These are phyloP conservation scores for Pythium periplocum DNA, from an alignment of 352 stramenopile species.

Conservation along the genomic window DNA sequence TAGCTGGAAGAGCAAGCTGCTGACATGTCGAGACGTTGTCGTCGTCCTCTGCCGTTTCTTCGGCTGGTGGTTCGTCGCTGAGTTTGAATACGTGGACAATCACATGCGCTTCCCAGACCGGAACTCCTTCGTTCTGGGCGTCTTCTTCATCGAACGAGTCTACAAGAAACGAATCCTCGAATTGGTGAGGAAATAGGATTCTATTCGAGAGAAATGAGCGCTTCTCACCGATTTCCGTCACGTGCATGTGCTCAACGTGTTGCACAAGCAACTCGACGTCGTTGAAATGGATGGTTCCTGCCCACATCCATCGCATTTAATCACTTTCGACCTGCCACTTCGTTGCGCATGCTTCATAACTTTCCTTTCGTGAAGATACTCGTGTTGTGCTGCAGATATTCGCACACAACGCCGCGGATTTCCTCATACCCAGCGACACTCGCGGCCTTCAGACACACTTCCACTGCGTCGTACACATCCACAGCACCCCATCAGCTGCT, in stretches of 20 bases:
- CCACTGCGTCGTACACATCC: conserved; percentile 27
- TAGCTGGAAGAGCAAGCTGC: conserved; percentile 63
- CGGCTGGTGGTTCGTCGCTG: conserved; percentile 50
- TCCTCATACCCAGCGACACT: conserved; percentile 37
- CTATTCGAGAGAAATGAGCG: no score
- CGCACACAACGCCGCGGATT: conserved; percentile 18
- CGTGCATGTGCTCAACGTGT: conserved; percentile 31
- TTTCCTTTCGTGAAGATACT: conserved; percentile 26
- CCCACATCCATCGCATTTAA: neutral
- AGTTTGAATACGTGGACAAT: conserved; percentile 72
- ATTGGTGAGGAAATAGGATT: neutral
- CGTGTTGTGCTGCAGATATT: conserved; percentile 17
- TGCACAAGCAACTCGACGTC: conserved; percentile 18
- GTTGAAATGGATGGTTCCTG: conserved; percentile 28
- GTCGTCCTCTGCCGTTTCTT: conserved; percentile 77
- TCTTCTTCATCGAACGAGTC: conserved; percentile 12
- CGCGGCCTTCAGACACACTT: conserved; percentile 44
- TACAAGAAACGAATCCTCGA: neutral
- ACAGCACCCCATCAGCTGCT: neutral
- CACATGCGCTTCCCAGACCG: conserved; percentile 32
- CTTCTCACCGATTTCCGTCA: conserved; percentile 35
- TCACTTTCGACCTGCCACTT: conserved; percentile 7
- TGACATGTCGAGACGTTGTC: conserved; percentile 80
- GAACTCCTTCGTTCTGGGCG: conserved; percentile 7
- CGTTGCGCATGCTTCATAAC: conserved; percentile 4